Evolutionary conservation across 2,329 filamentous ascomycete species (phyloP).

Genomic region (Dendryphion nanum): DNA sequence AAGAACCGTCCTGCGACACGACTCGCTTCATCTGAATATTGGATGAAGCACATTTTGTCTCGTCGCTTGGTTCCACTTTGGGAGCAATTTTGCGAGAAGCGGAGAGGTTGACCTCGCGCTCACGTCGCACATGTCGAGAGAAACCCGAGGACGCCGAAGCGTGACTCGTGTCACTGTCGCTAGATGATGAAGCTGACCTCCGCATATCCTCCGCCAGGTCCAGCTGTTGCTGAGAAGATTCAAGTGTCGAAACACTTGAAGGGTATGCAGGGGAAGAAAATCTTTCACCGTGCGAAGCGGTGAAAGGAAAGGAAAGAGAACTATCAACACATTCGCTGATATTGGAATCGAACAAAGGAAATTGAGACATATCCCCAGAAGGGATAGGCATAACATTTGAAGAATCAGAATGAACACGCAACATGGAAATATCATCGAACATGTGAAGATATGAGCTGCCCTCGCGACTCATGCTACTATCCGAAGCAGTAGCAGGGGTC

Average conservation of each 20-base stretch:
- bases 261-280: constrained; percentile 30
- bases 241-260: constrained; percentile 35
- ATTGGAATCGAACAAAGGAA: constrained; percentile 34
- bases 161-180: constrained; percentile 42
- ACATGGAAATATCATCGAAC: constrained; percentile 39
- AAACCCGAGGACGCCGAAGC: constrained; percentile 43
- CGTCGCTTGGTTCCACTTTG: constrained; percentile 34
- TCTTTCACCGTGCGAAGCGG: constrained; percentile 35
- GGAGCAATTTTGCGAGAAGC: constrained; percentile 51
- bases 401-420: constrained; percentile 44
- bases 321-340: constrained; percentile 30
- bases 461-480: constrained; percentile 46
- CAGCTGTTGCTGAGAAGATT: constrained; percentile 25
- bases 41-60: constrained; percentile 29
- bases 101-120: constrained; percentile 50
- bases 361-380: constrained; percentile 3
- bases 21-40: constrained; percentile 53
- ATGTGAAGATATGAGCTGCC: constrained; percentile 44
- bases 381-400: constrained; percentile 23
- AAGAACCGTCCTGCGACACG: constrained; percentile 52
- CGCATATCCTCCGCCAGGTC: constrained; percentile 50
- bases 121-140: constrained; percentile 49
- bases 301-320: constrained; percentile 33
- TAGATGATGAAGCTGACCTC: constrained; percentile 45
- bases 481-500: constrained; percentile 40